These are phyloP conservation scores for Holtermanniella nyarrowii DNA, from an alignment of 768 basidiomycete species.

Conservation along the genomic window DNA sequence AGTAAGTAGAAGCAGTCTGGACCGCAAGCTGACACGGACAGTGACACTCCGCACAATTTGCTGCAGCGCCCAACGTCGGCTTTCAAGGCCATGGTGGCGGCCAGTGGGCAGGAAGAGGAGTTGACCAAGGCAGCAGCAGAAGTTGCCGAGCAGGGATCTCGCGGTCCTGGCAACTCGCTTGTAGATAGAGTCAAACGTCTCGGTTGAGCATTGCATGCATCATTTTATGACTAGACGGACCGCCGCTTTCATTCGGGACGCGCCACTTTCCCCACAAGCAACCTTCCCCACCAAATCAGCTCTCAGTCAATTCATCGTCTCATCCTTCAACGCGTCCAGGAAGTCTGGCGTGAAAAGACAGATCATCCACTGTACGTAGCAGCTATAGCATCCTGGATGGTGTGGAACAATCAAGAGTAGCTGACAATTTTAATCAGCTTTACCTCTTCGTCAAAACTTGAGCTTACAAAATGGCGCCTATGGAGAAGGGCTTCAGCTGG, in stretches of 20 bases:
- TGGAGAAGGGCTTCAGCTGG: conserved; percentile 42
- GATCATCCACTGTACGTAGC: no score
- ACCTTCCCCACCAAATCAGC: no score
- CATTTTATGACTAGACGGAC: no score
- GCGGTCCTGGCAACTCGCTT: neutral
- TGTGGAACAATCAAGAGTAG: no score
- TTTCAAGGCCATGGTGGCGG: conserved; percentile 50
- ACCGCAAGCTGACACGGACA: neutral
- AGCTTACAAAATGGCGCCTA: conserved; percentile 49
- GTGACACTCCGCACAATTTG: conserved; percentile 9
- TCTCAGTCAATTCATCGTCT: no score
- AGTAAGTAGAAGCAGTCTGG: neutral
- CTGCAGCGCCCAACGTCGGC: conserved; percentile 46
- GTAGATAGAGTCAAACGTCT: neutral
- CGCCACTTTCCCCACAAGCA: no score
- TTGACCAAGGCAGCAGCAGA: neutral
- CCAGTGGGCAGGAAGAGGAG: conserved; percentile 10
- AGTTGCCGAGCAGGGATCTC: neutral
- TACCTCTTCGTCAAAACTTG: no score
- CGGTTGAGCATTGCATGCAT: neutral
- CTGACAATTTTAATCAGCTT: no score
- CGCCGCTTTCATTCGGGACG: no score
- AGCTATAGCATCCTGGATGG: no score
- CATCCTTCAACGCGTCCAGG: no score
- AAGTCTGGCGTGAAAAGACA: no score